Base-by-base conservation (phyloP, 352 stramenopile genomes). In the Pythium aquatile region DNA sequence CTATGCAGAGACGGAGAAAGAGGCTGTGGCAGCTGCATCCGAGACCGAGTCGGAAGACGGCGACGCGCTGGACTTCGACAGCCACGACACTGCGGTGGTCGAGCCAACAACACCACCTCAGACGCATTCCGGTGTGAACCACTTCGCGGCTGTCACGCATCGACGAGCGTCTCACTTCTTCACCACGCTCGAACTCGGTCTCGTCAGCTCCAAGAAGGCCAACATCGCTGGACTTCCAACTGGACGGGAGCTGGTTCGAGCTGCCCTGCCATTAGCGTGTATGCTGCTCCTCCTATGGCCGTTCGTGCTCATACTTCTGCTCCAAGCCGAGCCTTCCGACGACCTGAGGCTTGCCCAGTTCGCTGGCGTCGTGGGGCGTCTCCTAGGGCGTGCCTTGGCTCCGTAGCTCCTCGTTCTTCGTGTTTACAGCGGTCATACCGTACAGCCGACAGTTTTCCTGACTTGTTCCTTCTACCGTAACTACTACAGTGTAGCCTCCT, bases 11-110 rank as follows among this genome's bases (percentile, higher is more conserved):
- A 40, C 35, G 9, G 59, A 44, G 40, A 55, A 61, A 28, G 26
- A 40, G 13, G 13, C 39, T 29, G 17, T 39, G 13, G 58, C 26
- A 13, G 60, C 54, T 3, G 60, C 35, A 1, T 48, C 49, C 16
- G 52, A 44, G n/a, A 55, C 60, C 39, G 60, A 66, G 52, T 65
- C 58, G 3, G 58, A 65, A 32, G 37, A 33, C 52, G 51, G 55
- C 20, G 29, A 58, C 14, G 49, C 28, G 7, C 17, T 29, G 17
- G 44, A 2, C 14, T 24, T 29, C 17, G 44, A 29, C 17, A 29
- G 24, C 44, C 13, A 51, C 17, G 44, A 51, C 35, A 28, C 44
- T 29, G 44, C 14, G 47, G 47, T 58, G 4, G 2, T 40, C 17
- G 51, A 61, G 35, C 7, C 5, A 48, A 35, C 10, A 26, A 52